Conservation (phyloP, 2,329 filamentous ascomycete species). For the Fusarium metavorans region DNA sequence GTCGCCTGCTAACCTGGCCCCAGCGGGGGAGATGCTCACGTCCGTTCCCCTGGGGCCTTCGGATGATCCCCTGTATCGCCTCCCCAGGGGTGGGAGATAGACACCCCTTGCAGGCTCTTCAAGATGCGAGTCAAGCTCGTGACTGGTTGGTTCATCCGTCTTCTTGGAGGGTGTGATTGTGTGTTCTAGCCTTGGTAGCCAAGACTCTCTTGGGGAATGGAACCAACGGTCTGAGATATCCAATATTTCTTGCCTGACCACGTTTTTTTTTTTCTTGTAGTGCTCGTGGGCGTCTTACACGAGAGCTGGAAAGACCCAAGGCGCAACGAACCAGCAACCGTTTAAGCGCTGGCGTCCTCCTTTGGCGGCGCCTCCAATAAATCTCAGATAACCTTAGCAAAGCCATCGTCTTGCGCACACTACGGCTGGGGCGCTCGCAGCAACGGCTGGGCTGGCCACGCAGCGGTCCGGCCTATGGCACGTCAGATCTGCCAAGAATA, state of each 20-base stretch:
- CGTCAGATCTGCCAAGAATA: conserved; percentile 34
- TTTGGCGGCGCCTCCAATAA: neutral
- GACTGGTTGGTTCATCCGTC: conserved; percentile 20
- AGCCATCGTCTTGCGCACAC: neutral
- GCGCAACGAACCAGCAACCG: conserved; percentile 23
- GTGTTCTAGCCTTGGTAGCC: conserved; percentile 6
- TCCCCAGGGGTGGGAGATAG: neutral
- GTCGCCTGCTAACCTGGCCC: neutral
- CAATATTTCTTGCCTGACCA: conserved; percentile 14
- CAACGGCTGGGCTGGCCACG: conserved; percentile 20
- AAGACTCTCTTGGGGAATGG: conserved; percentile 17
- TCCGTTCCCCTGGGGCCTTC: conserved; percentile 6
- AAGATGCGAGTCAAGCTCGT: conserved; percentile 12
- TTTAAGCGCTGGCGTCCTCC: conserved; percentile 21
- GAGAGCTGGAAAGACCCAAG: conserved; percentile 7
- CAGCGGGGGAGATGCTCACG: neutral
- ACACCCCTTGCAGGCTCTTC: conserved; percentile 23
- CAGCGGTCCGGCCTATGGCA: conserved; percentile 34
- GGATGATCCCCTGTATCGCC: neutral
- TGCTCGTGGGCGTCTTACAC: conserved; percentile 13
- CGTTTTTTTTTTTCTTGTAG: neutral
- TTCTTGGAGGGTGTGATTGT: conserved; percentile 11
- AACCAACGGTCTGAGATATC: neutral
- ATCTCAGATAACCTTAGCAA: neutral
- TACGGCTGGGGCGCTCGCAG: conserved; percentile 31